A percentile compares a stretch with the other conserved stretches of the same genome.
Conservation (phyloP, 163 green algal genomes). For the Coccomyxa subellipsoidea region DNA sequence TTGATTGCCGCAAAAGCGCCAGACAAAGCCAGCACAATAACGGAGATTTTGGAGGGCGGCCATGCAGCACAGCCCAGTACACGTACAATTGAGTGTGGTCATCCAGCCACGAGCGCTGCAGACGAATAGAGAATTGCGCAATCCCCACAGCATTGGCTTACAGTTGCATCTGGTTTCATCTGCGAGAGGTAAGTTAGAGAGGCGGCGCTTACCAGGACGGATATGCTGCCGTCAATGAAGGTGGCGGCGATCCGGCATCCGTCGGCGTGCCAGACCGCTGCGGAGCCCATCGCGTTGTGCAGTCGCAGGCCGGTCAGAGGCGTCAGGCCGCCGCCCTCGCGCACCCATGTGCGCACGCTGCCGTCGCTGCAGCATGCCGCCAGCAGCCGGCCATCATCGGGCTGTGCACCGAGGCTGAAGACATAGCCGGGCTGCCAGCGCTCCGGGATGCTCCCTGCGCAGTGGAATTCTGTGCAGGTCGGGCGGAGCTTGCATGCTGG, state of each 20-base stretch:
- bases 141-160: no score
- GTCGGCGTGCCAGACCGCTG: not conserved
- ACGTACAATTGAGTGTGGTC: no score
- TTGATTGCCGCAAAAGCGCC: not conserved
- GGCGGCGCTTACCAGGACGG: not conserved
- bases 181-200: no score
- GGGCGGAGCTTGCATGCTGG: no score
- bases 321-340: not conserved
- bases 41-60: not conserved
- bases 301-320: not conserved
- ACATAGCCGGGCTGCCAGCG: constrained; percentile 3
- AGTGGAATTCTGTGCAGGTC: not conserved
- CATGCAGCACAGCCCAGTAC: no score
- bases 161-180: not conserved
- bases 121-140: no score
- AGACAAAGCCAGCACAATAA: not conserved
- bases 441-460: constrained; percentile 7
- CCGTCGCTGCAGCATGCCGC: constrained; percentile 6
- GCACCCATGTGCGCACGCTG: not conserved
- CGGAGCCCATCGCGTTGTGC: not conserved
- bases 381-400: not conserved
- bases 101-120: not conserved
- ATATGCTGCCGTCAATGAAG: not conserved
- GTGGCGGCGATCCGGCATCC: not conserved
- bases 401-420: not conserved